Evolutionary conservation across 1,139 yeast genomes (phyloP).

Genomic region (Yamadazyma epiphylla): DNA sequence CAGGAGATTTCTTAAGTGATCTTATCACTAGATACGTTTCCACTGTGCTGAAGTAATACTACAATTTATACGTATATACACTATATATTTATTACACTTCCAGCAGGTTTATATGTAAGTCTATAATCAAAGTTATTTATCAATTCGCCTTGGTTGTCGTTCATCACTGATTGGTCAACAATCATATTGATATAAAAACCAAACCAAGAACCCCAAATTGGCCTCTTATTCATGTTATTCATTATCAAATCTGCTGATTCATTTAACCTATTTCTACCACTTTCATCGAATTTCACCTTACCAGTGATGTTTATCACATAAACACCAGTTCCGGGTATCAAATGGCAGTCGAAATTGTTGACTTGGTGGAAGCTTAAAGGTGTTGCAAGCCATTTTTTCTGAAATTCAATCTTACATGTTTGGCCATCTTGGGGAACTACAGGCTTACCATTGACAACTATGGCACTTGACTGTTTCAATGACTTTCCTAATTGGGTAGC

Average conservation of each 20-base stretch:
- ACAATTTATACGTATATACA: too few relatives aligned
- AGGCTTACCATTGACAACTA: slow-evolving; percentile 66
- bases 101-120: slow-evolving; percentile 60
- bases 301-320: slow-evolving; percentile 54
- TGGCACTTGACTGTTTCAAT: slow-evolving; percentile 42
- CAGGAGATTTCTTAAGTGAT: slow-evolving; percentile 30
- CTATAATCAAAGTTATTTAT: slow-evolving; percentile 62
- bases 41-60: too few relatives aligned
- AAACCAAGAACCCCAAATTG: slow-evolving; percentile 64
- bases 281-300: slow-evolving; percentile 71
- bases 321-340: slow-evolving; percentile 66
- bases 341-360: slow-evolving; percentile 62
- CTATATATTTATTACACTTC: slow-evolving; percentile 40
- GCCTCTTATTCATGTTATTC: slow-evolving; percentile 20
- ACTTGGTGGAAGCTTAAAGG: slow-evolving; percentile 63
- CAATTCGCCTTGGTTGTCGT: slow-evolving; percentile 39
- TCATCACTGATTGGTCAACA: slow-evolving; percentile 52
- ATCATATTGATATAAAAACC: slow-evolving; percentile 61
- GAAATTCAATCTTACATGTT: slow-evolving; percentile 56
- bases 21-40: slow-evolving; percentile 28
- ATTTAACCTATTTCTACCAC: slow-evolving; percentile 62
- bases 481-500: slow-evolving; percentile 50
- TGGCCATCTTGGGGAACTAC: slow-evolving; percentile 32
- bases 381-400: slow-evolving; percentile 59
- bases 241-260: slow-evolving; percentile 49